These are phyloP conservation scores for Phanerochaete sordida DNA, from an alignment of 768 basidiomycete species.

Conservation along the genomic window DNA sequence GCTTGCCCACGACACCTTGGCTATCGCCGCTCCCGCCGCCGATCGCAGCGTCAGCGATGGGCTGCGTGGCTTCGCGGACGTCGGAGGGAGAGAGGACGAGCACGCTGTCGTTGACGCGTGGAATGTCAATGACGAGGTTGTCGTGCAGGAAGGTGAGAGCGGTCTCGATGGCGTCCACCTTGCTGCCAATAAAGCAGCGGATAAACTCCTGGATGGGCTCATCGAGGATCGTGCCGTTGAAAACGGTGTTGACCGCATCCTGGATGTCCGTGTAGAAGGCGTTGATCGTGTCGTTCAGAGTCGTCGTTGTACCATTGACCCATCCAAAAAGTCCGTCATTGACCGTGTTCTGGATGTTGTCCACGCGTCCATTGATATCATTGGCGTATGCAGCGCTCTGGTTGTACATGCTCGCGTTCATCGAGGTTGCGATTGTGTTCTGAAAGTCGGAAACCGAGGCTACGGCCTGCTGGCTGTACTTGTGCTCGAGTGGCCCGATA, in stretches of 20 bases:
- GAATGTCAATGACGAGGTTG: conserved; percentile 79
- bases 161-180: conserved; percentile 81
- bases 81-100: conserved; percentile 72
- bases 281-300: conserved; percentile 83
- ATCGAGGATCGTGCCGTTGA: conserved; percentile 83
- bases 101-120: conserved; percentile 68
- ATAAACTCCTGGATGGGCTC: conserved; percentile 83
- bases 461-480: conserved; percentile 62
- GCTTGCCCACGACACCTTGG: conserved; percentile 63
- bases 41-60: conserved; percentile 82
- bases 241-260: conserved; percentile 68
- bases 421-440: conserved; percentile 62
- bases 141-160: conserved; percentile 90
- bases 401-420: conserved; percentile 83
- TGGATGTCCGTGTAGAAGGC: conserved; percentile 87
- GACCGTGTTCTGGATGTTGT: conserved; percentile 66
- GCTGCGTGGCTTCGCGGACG: conserved; percentile 71
- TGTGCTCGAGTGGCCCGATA: conserved; percentile 65
- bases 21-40: conserved; percentile 49
- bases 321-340: conserved; percentile 91
- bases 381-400: conserved; percentile 76
- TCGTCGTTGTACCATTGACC: conserved; percentile 87
- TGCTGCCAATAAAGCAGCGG: conserved; percentile 86
- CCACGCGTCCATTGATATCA: conserved; percentile 72
- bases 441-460: conserved; percentile 64